Evolutionary conservation across 2,329 filamentous ascomycete species (phyloP), one percentile per base, ranked within the genome.

Genomic region (Apiospora hydei): DNA sequence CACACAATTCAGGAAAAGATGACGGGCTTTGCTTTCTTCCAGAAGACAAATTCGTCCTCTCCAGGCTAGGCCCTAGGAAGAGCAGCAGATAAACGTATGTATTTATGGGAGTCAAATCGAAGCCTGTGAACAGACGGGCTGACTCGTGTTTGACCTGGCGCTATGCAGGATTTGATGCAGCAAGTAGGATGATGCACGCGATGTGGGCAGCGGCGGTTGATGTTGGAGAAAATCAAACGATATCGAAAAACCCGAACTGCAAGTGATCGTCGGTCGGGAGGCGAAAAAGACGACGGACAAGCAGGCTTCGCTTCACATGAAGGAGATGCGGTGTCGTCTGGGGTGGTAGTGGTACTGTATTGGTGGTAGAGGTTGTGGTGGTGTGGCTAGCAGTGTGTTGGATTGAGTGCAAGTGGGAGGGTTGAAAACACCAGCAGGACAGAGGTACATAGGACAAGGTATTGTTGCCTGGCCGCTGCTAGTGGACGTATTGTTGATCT

Each of bases 241-340:
- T 38, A 57, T 46, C 38, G 61, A 11, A 44, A 43, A 34, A 34
- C 34, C 57, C 18, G 34, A 64, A 51, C 3, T 46, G 53, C 46
- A 64, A 67, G 67, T 24, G 71, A 72, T 72, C 71, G 71, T 72
- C 71, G 71, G 46, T 66, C 51, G 46, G 38, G 71, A 69, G 67
- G 71, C 70, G 70, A 69, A 71, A 49, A 69, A 43, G 47, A 51
- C 44, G 14, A 57, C 67, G 49, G 47, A 61, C 34, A 30, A 64
- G 57, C 57, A 38, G 57, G 57, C 26, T 26, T 24, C 26, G 24
- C 14, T 16, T 61, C 53, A 61, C 53, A 64, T 64, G 57, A 41
- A 64, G 57, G 21, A 64, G 57, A 24, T 64, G 57, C 57, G 57
- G 57, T 64, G 57, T 64, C 34, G 57, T 64, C 34, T 41, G 30